Base-by-base conservation (phyloP, 2,329 filamentous ascomycete species). In the Pyrenophora tritici-repentis region DNA sequence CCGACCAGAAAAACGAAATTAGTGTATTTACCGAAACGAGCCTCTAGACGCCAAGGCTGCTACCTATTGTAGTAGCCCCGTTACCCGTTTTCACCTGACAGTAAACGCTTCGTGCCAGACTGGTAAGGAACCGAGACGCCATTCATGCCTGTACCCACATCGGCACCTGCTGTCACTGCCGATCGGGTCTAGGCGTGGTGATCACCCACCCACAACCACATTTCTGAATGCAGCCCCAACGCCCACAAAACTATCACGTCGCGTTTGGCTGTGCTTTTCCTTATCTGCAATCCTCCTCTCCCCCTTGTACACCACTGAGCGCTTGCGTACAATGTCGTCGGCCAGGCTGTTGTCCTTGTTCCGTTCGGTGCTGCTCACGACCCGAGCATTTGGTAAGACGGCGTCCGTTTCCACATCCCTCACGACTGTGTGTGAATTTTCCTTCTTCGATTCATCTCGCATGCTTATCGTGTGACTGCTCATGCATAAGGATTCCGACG, bases 191-290 rank as follows among this genome's bases (percentile, higher is more conserved):
- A 37, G 26, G 24, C 43, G 7, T 18, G 20, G 17, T n/a, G 35
- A 34, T 46, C 34, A 39, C 35, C 24, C 47, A 66, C 71, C 37
- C 73, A 59, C 22, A 57, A 24, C 65, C 42, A 41, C 34, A 29
- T 34, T 37, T 14, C 36, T 43, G n/a, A 35, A 24, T 7, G 37
- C 40, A 70, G 61, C 6, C 63, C 66, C 41, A 72, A 55, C 39
- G 72, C 43, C 33, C 22, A 54, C 41, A 51, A 55, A 32, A 73
- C 56, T 22, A 67, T 62, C 26, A 64, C 70, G 45, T 62, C 65
- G 35, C 50, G 24, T 24, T 38, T 42, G 35, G 42, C 10, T 35
- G 17, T 42, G 38, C 29, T 16, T 47, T 6, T 31, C 16, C 17
- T 17, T 40, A 5, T 20, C 18, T 14, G 18, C 24, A 12, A 14